Percentiles rank a stretch among this genome's conserved stretches.
phyloP scores from a whole-genome alignment of 495 filamentous ascomycete species.

The Platismatia glauca region DNA sequence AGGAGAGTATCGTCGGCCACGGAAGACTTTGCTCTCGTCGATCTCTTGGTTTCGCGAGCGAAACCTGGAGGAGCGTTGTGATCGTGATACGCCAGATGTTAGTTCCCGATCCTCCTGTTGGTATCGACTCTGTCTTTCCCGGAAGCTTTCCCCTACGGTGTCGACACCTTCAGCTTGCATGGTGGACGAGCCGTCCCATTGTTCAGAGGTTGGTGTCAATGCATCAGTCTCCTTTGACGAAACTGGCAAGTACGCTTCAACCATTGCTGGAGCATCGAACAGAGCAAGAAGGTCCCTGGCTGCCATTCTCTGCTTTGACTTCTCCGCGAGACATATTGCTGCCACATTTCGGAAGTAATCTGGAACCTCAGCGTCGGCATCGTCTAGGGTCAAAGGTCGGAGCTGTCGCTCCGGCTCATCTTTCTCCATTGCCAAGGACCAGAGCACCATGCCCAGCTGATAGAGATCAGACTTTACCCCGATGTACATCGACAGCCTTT shows the following conservation, averaged over 20 bases:
- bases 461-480: slow-evolving; percentile 95
- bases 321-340: slow-evolving; percentile 47
- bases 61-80: not conserved
- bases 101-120: slow-evolving; percentile 2
- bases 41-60: not conserved
- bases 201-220: not conserved
- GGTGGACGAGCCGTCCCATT: not conserved
- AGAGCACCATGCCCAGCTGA: slow-evolving; percentile 94
- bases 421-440: slow-evolving; percentile 76
- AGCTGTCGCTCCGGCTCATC: slow-evolving; percentile 81
- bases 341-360: slow-evolving; percentile 51
- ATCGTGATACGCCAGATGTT: not conserved
- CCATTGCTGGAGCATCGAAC: slow-evolving; percentile 4
- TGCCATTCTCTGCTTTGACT: slow-evolving; percentile 45
- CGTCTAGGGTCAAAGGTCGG: slow-evolving; percentile 53
- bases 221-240: not conserved
- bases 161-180: slow-evolving; percentile 3
- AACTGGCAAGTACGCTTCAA: slow-evolving; percentile 2
- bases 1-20: slow-evolving; percentile 12
- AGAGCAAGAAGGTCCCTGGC: slow-evolving; percentile 46
- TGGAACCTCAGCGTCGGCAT: slow-evolving; percentile 40
- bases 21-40: slow-evolving; percentile 10
- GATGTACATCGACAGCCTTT: slow-evolving; percentile 95
- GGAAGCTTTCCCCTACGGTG: slow-evolving; percentile 5
- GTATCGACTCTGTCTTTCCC: slow-evolving; percentile 5